Evolutionary conservation across 345 rosid genomes (phyloP).

Genomic region (Geranium rotundifolium): DNA sequence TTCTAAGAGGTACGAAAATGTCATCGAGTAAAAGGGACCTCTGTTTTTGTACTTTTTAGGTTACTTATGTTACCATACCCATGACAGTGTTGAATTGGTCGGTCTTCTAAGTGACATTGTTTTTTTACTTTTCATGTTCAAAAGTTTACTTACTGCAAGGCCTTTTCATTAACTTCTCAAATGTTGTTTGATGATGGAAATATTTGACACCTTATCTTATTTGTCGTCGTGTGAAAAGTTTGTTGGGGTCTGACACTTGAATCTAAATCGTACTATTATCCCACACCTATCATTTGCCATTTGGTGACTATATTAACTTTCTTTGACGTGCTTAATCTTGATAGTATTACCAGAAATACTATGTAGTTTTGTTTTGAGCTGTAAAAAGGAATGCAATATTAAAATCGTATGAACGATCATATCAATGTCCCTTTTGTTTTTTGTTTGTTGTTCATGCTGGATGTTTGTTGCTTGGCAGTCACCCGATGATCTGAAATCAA

Average conservation of each 20-base stretch:
- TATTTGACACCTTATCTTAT: neutral
- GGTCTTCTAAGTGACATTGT: neutral
- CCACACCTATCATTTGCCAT: too few relatives aligned
- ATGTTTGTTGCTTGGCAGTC: slow-evolving; percentile 32
- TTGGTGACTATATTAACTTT: too few relatives aligned
- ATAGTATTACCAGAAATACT: too few relatives aligned
- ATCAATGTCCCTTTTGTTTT: neutral
- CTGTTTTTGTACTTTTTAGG: too few relatives aligned
- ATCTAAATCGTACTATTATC: neutral
- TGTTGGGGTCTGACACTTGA: neutral
- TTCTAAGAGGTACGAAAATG: too few relatives aligned
- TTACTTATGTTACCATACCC: too few relatives aligned
- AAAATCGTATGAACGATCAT: neutral
- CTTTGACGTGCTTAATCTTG: too few relatives aligned
- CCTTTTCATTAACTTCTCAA: neutral
- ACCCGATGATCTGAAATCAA: slow-evolving; percentile 82
- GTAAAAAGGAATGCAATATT: too few relatives aligned
- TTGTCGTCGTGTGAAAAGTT: neutral
- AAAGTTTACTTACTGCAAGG: neutral
- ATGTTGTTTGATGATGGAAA: neutral
- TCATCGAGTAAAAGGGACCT: too few relatives aligned
- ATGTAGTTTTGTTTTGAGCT: too few relatives aligned
- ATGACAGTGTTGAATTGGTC: too few relatives aligned
- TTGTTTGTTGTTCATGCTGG: neutral
- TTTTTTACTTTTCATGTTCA: neutral